A percentile compares a stretch with the other conserved stretches of the same genome.
These are phyloP conservation scores for Podospora bellae-mahoneyi DNA, from an alignment of 495 filamentous ascomycete species.

Conservation along the genomic window DNA sequence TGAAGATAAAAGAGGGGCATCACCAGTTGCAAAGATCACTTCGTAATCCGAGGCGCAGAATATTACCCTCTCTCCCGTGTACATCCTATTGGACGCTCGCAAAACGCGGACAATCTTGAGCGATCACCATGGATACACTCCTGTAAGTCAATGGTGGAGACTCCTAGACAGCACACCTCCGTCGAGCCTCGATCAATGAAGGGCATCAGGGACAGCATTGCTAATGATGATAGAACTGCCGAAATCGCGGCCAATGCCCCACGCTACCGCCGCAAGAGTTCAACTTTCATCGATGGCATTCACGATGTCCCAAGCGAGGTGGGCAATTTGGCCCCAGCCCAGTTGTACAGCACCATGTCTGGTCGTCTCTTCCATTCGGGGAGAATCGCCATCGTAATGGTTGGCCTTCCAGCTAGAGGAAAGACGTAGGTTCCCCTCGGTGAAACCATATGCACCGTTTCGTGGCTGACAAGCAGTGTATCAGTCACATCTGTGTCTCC, in stretches of 20 bases:
- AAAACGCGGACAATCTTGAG: neutral
- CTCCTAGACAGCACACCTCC: neutral
- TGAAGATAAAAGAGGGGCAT: neutral
- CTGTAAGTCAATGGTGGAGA: conserved; percentile 54
- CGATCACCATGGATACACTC: conserved; percentile 68
- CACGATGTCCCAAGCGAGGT: conserved; percentile 85
- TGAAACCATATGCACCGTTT: neutral
- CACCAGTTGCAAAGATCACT: neutral
- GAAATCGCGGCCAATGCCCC: conserved; percentile 85
- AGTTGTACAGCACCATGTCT: conserved; percentile 97
- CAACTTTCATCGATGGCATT: conserved; percentile 95
- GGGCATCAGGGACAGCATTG: neutral
- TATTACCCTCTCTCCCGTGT: neutral
- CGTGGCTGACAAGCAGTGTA: conserved; percentile 24
- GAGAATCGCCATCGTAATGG: conserved; percentile 93
- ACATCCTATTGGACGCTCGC: neutral
- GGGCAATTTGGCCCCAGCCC: conserved; percentile 80
- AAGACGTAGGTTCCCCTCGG: conserved; percentile 71
- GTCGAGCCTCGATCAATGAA: neutral
- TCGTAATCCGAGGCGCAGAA: neutral
- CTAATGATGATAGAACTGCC: conserved; percentile 58
- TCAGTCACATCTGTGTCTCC: conserved; percentile 89
- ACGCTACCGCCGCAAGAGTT: conserved; percentile 78
- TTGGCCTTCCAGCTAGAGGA: conserved; percentile 90
- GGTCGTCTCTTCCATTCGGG: conserved; percentile 96